phyloP scores from a whole-genome alignment of 2,329 filamentous ascomycete genomes.

The Chalaropsis thielavioides region DNA sequence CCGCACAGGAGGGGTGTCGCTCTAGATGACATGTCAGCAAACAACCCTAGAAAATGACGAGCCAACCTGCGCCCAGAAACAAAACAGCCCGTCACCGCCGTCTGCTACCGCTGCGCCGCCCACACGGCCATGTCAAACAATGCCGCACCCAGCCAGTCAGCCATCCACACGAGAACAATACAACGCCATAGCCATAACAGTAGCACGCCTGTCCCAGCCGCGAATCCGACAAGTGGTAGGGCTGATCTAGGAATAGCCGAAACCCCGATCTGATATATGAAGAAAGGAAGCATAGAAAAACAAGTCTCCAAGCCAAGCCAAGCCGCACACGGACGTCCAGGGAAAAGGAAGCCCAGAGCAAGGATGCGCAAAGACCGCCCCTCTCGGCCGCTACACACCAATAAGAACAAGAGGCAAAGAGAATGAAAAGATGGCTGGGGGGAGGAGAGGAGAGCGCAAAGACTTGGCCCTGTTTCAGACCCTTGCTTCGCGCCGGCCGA shows the following conservation, averaged over 20 bases:
- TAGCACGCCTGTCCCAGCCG: neutral
- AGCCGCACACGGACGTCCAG: neutral
- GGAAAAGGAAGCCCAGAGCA: neutral
- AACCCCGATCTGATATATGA: neutral
- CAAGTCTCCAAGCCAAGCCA: neutral
- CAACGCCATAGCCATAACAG: neutral
- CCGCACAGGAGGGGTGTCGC: neutral
- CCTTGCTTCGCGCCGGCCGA: neutral
- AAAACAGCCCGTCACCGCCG: neutral
- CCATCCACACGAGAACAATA: neutral
- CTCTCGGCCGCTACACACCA: neutral
- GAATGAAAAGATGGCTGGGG: neutral
- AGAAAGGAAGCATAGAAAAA: neutral
- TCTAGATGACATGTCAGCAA: neutral
- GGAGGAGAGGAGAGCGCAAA: neutral
- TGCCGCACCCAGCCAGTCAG: neutral
- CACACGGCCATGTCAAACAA: neutral
- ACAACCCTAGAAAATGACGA: neutral
- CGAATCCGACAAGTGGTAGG: neutral
- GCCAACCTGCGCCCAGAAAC: neutral
- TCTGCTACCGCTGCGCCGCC: neutral
- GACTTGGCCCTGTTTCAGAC: neutral
- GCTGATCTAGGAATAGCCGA: slow-evolving; percentile 2
- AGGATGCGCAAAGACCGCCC: neutral
- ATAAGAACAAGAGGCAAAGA: neutral